Evolutionary conservation across 164 flowering plant species (phyloP), one percentile per base, ranked within the genome.

Genomic region (Protea cynaroides): DNA sequence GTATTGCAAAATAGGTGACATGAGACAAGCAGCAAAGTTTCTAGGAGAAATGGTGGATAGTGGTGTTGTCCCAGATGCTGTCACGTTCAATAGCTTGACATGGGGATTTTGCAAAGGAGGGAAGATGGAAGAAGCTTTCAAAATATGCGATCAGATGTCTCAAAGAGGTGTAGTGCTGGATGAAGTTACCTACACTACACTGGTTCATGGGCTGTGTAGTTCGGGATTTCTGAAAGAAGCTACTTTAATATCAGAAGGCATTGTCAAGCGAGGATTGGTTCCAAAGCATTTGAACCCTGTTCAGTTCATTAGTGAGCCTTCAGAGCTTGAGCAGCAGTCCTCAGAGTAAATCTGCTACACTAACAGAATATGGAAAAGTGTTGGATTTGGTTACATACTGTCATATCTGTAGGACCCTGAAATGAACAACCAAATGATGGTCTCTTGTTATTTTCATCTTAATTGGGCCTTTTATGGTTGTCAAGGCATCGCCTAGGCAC

Each of bases 21-120:
- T 59, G 66, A 56, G 63, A 69, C 75, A 64, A 62, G 87, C 87
- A 46, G 24, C 59, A 49, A 71, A 74, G 69, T 75, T 75, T 80
- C 72, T 81, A 13, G 51, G 24, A 62, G 78, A 76, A 65, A 80
- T 85, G 86, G 53, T 46, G n/a, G 50, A 73, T 53, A 74, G 69
- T 15, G 90, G 87, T 56, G 69, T 85, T 53, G 43, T 23, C 14
- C 84, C 84, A 13, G 90, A 85, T 66, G 36, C 68, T 22, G 79
- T 82, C 62, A 80, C 90, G 23, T 80, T 77, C 60, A 85, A 80
- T 71, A 77, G 65, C 10, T 62, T 81, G 47, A 65, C 61, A 25
- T 66, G 67, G 60, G 77, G 82, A 51, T 65, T 74, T 51, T 70
- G 64, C 65, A 77, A 77, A 64, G 73, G 64, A 56, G 80, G 80